phyloP scores from a whole-genome alignment of 345 rosid genomes.

The Geranium brycei region DNA sequence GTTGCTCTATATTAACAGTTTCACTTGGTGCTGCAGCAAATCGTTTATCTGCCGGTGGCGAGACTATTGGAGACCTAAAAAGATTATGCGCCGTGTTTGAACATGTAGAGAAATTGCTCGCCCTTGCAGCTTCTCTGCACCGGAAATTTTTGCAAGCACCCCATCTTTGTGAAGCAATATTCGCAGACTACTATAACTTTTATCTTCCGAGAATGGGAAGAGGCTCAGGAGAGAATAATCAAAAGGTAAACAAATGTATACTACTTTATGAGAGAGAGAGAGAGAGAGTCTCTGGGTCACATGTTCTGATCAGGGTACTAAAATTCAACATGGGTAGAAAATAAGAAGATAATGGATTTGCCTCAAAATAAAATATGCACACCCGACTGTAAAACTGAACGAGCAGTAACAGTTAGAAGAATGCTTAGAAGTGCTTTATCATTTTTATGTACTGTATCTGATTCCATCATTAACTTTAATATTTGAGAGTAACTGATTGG shows the following conservation, averaged over 20 bases:
- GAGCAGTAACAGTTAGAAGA: too few relatives aligned
- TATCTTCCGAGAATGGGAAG: conserved; percentile 54
- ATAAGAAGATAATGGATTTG: background rate
- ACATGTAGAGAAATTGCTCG: conserved; percentile 60
- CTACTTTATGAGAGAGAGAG: background rate
- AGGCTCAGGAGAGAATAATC: conserved; percentile 21
- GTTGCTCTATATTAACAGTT: background rate
- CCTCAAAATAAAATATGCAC: background rate
- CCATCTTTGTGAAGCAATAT: conserved; percentile 59
- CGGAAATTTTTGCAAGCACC: conserved; percentile 64
- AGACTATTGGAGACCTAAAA: conserved; percentile 51
- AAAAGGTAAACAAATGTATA: conserved; percentile 17
- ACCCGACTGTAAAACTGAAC: background rate
- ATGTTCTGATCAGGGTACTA: background rate
- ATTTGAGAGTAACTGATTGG: too few relatives aligned
- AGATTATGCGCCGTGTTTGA: conserved; percentile 53
- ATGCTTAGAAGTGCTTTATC: too few relatives aligned
- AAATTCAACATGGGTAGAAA: background rate
- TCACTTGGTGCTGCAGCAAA: conserved; percentile 36
- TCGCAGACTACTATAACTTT: conserved; percentile 45
- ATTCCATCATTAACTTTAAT: too few relatives aligned
- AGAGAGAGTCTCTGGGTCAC: too few relatives aligned
- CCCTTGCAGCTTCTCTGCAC: conserved; percentile 80
- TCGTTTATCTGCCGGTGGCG: conserved; percentile 30
- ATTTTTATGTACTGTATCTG: too few relatives aligned